Conservation (phyloP, 108 stramenopile species). For the Nannochloropsis salina region DNA sequence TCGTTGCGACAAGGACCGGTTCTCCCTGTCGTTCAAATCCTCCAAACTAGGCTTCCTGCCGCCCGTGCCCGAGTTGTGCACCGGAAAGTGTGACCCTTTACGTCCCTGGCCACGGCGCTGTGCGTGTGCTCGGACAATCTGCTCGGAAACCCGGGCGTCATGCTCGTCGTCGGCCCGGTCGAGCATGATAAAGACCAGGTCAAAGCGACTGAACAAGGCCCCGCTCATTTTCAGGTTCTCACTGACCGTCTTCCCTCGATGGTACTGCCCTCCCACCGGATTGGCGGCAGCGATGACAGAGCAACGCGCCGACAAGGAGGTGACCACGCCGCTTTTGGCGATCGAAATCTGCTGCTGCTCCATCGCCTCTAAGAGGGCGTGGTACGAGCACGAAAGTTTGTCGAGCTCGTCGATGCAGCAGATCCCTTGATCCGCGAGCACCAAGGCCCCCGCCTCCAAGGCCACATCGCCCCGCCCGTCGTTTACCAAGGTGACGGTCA, state of each 20-base stretch:
- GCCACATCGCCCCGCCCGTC: slow-evolving; percentile 76
- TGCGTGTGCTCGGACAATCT: slow-evolving; percentile 79
- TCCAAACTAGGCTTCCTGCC: background rate
- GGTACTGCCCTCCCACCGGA: slow-evolving; percentile 90
- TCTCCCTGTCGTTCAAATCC: slow-evolving; percentile 23
- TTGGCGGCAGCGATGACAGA: slow-evolving; percentile 96
- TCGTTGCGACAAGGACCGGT: slow-evolving; percentile 54
- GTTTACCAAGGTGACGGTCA: slow-evolving; percentile 81
- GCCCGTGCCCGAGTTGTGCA: background rate
- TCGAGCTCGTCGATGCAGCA: slow-evolving; percentile 99
- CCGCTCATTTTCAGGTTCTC: slow-evolving; percentile 85
- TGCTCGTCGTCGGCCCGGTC: slow-evolving; percentile 81
- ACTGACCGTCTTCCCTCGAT: slow-evolving; percentile 77
- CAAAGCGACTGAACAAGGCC: slow-evolving; percentile 90
- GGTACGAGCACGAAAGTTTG: slow-evolving; percentile 74
- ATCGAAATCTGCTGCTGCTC: slow-evolving; percentile 96
- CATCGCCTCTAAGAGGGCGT: slow-evolving; percentile 92
- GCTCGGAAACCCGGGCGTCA: slow-evolving; percentile 78
- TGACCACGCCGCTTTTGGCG: slow-evolving; percentile 91
- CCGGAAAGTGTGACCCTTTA: background rate
- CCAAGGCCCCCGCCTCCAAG: slow-evolving; percentile 93
- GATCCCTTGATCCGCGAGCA: slow-evolving; percentile 87
- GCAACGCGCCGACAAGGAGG: slow-evolving; percentile 77
- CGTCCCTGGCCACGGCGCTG: background rate
- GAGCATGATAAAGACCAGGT: slow-evolving; percentile 89